Conservation (phyloP, 1,284 basidiomycete species). For the Porodaedalea pini region DNA sequence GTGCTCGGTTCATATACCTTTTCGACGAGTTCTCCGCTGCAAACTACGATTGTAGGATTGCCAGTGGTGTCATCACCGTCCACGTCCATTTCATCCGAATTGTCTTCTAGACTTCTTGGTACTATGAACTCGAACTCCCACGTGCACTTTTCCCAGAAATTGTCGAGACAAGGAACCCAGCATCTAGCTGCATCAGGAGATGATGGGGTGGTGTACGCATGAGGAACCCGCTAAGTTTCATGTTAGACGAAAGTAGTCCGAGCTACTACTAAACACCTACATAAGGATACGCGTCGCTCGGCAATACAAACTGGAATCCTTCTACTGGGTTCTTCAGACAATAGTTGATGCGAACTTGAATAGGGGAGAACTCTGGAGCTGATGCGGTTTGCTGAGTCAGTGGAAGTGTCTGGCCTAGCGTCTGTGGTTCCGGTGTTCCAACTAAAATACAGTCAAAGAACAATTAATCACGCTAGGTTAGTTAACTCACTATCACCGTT, state of each 20-base stretch:
- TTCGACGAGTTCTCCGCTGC: conserved; percentile 92
- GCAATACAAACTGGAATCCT: conserved; percentile 83
- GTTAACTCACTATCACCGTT: conserved; percentile 22
- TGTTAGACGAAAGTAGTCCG: conserved; percentile 24
- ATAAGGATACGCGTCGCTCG: conserved; percentile 78
- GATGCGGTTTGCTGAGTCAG: conserved; percentile 39
- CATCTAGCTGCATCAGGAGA: conserved; percentile 89
- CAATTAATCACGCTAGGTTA: neutral
- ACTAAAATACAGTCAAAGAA: conserved; percentile 36
- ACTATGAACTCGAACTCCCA: conserved; percentile 99
- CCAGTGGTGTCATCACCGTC: conserved; percentile 54
- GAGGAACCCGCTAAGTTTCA: conserved; percentile 73
- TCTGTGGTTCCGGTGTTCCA: conserved; percentile 75
- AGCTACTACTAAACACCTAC: conserved; percentile 48
- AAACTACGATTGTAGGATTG: conserved; percentile 81
- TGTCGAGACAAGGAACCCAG: conserved; percentile 97
- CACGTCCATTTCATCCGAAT: conserved; percentile 45
- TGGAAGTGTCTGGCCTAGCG: conserved; percentile 44
- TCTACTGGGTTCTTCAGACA: conserved; percentile 77
- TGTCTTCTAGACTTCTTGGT: conserved; percentile 79
- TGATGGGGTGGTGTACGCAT: conserved; percentile 88
- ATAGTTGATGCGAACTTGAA: conserved; percentile 76
- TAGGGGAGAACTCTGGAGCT: conserved; percentile 70
- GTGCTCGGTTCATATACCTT: conserved; percentile 51
- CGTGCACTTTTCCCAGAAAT: conserved; percentile 93